Percentiles rank a stretch among this genome's conserved stretches.
These are phyloP conservation scores for Cenchrus purpureus DNA, from an alignment of 176 grass and related monocot genomes.

Conservation along the genomic window DNA sequence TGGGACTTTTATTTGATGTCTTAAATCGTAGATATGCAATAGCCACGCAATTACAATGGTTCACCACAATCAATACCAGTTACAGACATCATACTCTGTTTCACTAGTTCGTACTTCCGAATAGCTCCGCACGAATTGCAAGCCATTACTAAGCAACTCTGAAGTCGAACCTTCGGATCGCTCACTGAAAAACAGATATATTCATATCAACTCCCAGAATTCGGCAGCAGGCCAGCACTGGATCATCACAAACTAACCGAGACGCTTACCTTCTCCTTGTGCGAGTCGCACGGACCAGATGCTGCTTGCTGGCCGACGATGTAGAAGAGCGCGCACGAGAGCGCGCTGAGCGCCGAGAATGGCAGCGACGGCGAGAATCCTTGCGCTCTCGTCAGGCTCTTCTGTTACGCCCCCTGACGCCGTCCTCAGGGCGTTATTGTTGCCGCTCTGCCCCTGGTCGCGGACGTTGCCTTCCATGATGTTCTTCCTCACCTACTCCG, in stretches of 20 bases:
- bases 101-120: background rate
- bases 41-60: background rate
- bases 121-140: no score
- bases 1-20: no score
- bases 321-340: constrained; percentile 46
- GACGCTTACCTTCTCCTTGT: constrained; percentile 10
- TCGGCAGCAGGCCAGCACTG: background rate
- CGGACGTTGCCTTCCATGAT: no score
- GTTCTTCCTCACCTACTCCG: no score
- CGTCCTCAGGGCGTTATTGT: no score
- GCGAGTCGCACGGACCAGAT: background rate
- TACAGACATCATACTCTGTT: background rate
- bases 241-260: background rate
- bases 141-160: background rate
- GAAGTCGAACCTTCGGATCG: background rate
- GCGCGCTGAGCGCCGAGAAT: constrained; percentile 31
- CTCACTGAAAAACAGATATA: constrained; percentile 8
- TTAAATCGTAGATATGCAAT: background rate
- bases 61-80: background rate
- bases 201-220: background rate
- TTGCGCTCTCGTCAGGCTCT: background rate
- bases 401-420: background rate
- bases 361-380: background rate
- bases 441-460: no score
- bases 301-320: background rate